Evolutionary conservation across 2,329 filamentous ascomycete species (phyloP), one percentile per base, ranked within the genome.

Genomic region (Coniosporium tulheliwenetii): DNA sequence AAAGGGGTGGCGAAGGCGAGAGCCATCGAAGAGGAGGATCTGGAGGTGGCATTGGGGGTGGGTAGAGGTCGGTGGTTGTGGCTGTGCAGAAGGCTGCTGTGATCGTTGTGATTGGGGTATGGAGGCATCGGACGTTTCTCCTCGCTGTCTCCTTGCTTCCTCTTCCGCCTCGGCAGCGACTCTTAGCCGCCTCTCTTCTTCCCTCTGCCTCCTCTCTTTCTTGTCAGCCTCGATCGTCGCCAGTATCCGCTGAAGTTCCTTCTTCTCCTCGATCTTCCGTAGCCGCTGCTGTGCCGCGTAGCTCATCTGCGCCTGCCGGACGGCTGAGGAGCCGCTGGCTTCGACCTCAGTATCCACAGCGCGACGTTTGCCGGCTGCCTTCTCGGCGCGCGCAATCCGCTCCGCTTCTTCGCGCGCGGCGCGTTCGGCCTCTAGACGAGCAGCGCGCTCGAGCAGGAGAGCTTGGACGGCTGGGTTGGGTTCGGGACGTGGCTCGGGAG

Each of bases 11-110:
- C 85, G 77, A 13, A 95, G 73, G 1, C 78, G 86, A 9, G 78
- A 79, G 8, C 89, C 89, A 53, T 95, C 85, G 42, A 93, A 82
- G 0, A 94, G 67, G 7, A 87, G 75, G 13, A 94, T 74, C 51
- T 91, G 85, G 1, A 95, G 64, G 13, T 46, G 44, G 40, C 56
- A 58, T 36, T 44, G 48, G 47, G 43, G 9, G 5, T 30, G 2
- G 8, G 35, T 47, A 50, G 13, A 44, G 49, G 14, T 46, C 44
- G 10, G 44, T 43, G 10, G 46, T 44, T 12, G 48, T 5, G 43
- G 37, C 10, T 45, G 14, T 33, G 43, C 33, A n/a, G 38, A 39
- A 57, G 41, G 31, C 12, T 41, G 36, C 14, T 15, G 10, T 4
- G n/a, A 29, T 29, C 26, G 5, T 14, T 31, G 36, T 32, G 2